These are phyloP conservation scores for Ceratocystis ficicola DNA, from an alignment of 2,329 filamentous ascomycete species.

Conservation along the genomic window DNA sequence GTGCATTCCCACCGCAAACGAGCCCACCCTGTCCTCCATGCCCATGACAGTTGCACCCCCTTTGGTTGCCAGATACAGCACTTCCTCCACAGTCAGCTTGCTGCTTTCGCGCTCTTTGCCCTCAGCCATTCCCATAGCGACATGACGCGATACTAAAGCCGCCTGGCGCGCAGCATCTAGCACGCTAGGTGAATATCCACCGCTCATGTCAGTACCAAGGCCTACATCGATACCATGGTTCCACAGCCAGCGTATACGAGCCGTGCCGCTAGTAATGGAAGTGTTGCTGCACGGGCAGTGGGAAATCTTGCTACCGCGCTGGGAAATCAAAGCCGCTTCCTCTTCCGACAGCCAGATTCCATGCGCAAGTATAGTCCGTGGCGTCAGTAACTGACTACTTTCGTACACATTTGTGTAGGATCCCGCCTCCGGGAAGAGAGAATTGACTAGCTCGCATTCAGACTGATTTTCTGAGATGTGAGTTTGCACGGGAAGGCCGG, in stretches of 20 bases:
- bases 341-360: constrained; percentile 59
- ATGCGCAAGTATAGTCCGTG: constrained; percentile 72
- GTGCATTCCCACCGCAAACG: constrained; percentile 73
- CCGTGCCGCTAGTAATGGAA: constrained; percentile 65
- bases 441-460: constrained; percentile 59
- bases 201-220: constrained; percentile 80
- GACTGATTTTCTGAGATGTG: constrained; percentile 74
- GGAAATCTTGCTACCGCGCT: constrained; percentile 52
- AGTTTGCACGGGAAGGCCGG: constrained; percentile 63
- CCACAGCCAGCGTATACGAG: constrained; percentile 61
- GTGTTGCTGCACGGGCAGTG: constrained; percentile 87
- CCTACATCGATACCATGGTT: constrained; percentile 67
- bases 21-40: constrained; percentile 58
- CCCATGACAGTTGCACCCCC: constrained; percentile 77
- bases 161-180: constrained; percentile 76
- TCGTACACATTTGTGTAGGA: constrained; percentile 76
- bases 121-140: constrained; percentile 42
- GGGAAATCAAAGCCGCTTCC: constrained; percentile 54
- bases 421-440: constrained; percentile 51
- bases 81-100: constrained; percentile 75
- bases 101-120: constrained; percentile 35
- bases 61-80: constrained; percentile 72
- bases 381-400: constrained; percentile 51
- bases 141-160: constrained; percentile 61
- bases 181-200: constrained; percentile 71